Evolutionary conservation across 2,329 filamentous ascomycete genomes (phyloP).

Genomic region (Periglandula ipomoeae): DNA sequence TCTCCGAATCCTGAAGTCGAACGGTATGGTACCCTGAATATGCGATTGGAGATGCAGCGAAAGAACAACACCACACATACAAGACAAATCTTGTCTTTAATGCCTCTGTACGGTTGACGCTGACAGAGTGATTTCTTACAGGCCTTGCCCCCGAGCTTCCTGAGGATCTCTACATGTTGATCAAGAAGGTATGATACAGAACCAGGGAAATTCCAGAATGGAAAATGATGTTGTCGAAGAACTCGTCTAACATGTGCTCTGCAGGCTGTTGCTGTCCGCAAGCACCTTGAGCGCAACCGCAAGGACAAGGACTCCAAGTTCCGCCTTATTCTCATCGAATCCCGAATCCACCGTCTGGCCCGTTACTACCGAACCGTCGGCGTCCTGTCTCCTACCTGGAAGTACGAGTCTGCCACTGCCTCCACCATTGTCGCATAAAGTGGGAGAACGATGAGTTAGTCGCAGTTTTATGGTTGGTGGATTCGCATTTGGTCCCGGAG

Average conservation of each 20-base stretch:
- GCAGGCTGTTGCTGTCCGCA: constrained; percentile 93
- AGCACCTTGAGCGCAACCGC: constrained; percentile 99
- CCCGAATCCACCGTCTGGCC: constrained; percentile 98
- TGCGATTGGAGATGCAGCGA: constrained; percentile 15
- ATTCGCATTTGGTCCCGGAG: constrained; percentile 32
- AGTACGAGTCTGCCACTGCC: constrained; percentile 97
- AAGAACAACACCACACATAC: constrained; percentile 17
- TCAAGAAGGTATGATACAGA: constrained; percentile 78
- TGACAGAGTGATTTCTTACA: constrained; percentile 88
- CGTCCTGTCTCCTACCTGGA: constrained; percentile 85
- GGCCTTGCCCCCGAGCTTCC: constrained; percentile 97
- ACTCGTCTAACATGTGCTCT: constrained; percentile 17
- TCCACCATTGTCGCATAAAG: constrained; percentile 84
- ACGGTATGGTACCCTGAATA: constrained; percentile 60
- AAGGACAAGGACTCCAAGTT: constrained; percentile 99
- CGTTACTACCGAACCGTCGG: constrained; percentile 98
- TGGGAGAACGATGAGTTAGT: constrained; percentile 1
- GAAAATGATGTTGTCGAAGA: no score
- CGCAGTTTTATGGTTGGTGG: constrained; percentile 15
- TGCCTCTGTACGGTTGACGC: constrained; percentile 88
- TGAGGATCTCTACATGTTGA: constrained; percentile 99
- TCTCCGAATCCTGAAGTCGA: constrained; percentile 95
- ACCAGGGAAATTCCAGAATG: background rate
- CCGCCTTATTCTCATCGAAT: constrained; percentile 99
- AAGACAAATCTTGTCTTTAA: constrained; percentile 20